phyloP scores from a whole-genome alignment of 202 grass and related monocot genomes.

The Bolboschoenoplectus hybrid region DNA sequence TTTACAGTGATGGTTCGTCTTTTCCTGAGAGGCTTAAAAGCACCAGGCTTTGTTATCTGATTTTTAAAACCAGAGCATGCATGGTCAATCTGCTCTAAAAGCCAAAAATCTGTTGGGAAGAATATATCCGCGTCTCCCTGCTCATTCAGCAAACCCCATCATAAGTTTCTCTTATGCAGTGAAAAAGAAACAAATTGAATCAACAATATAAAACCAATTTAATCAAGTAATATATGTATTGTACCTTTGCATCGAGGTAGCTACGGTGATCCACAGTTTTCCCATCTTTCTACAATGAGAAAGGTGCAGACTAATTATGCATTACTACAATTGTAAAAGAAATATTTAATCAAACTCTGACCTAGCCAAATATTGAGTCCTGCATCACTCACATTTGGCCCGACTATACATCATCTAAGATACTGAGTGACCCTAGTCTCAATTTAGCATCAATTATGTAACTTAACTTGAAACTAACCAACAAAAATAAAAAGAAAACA shows the following conservation, averaged over 20 bases:
- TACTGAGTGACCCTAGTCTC: not conserved
- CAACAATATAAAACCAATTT: conserved; percentile 17
- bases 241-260: conserved; percentile 96
- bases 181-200: not conserved
- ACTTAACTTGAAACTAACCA: not conserved
- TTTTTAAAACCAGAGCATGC: conserved; percentile 70
- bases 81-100: conserved; percentile 90
- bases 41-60: conserved; percentile 51
- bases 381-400: not conserved
- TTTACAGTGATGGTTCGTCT: conserved; percentile 90
- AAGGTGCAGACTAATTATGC: conserved; percentile 13
- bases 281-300: conserved; percentile 72
- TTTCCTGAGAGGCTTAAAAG: conserved; percentile 77
- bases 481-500: not conserved
- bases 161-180: conserved; percentile 20
- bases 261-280: conserved; percentile 68
- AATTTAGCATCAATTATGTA: not conserved
- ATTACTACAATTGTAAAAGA: not conserved
- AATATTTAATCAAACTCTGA: not conserved
- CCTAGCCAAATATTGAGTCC: not conserved
- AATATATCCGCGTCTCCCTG: conserved; percentile 98
- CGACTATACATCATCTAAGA: not conserved
- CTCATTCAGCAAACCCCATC: conserved; percentile 18
- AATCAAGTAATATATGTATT: conserved; percentile 28
- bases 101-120: conserved; percentile 88